Evolutionary conservation across 2,329 filamentous ascomycete genomes (phyloP).

Genomic region (Paraphaeosphaeria sporulosa): DNA sequence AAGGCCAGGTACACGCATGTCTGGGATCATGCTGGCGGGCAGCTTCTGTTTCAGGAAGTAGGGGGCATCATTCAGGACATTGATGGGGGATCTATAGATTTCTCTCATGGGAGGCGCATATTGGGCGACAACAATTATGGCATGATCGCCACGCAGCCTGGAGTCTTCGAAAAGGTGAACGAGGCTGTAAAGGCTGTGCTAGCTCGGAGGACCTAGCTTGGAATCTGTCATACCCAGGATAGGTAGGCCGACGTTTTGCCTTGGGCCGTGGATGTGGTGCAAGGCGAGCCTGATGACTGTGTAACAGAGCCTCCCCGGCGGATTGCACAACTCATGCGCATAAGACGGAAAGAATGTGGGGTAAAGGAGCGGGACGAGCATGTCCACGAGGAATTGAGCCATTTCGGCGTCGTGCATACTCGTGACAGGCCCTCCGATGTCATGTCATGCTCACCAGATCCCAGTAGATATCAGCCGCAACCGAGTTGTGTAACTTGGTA

Average conservation of each 20-base stretch:
- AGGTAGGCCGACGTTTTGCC: not conserved
- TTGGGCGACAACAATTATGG: slow-evolving; percentile 43
- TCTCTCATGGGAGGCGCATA: slow-evolving; percentile 46
- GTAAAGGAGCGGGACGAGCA: slow-evolving; percentile 17
- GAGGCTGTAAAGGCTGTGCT: slow-evolving; percentile 39
- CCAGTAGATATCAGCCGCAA: slow-evolving; percentile 6
- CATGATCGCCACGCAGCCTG: slow-evolving; percentile 43
- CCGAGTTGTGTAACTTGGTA: slow-evolving; percentile 5
- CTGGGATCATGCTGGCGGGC: slow-evolving; percentile 66
- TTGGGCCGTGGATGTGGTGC: slow-evolving; percentile 21
- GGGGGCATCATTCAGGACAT: slow-evolving; percentile 61
- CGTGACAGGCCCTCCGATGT: slow-evolving; percentile 1
- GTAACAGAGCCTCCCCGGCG: slow-evolving; percentile 30
- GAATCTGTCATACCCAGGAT: not conserved
- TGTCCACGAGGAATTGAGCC: not conserved
- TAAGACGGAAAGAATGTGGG: slow-evolving; percentile 32
- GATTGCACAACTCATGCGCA: slow-evolving; percentile 19
- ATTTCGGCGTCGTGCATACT: slow-evolving; percentile 7
- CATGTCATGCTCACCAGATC: slow-evolving; percentile 3
- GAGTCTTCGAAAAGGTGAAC: slow-evolving; percentile 34
- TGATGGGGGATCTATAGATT: slow-evolving; percentile 59
- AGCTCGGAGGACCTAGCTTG: slow-evolving; percentile 24
- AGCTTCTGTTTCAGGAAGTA: slow-evolving; percentile 59
- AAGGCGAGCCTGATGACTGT: slow-evolving; percentile 20
- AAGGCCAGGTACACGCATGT: slow-evolving; percentile 56